These are phyloP conservation scores for Hypsizygus marmoreus DNA, from an alignment of 768 basidiomycete genomes.

Conservation along the genomic window DNA sequence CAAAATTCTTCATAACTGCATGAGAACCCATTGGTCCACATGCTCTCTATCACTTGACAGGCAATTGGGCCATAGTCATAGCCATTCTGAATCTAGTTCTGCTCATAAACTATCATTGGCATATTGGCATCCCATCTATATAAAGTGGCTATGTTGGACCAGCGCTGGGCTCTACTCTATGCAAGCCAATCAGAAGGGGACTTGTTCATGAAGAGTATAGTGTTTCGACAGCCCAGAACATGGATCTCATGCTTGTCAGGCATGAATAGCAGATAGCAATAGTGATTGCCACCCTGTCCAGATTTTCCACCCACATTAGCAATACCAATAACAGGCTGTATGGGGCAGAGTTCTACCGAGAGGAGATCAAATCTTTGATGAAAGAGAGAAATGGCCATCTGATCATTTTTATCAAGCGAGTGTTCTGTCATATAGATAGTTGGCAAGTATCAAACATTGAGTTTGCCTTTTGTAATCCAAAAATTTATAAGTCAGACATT, in stretches of 20 bases:
- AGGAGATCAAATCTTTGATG: too few relatives aligned
- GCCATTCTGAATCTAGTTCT: constrained; percentile 12
- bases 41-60: constrained; percentile 7
- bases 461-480: too few relatives aligned
- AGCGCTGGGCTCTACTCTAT: neutral
- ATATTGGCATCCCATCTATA: neutral
- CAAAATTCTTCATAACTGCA: neutral
- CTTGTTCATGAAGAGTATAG: neutral
- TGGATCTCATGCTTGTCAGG: neutral
- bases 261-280: constrained; percentile 1
- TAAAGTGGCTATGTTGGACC: constrained; percentile 2
- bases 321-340: too few relatives aligned
- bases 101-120: neutral
- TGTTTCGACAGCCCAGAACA: neutral
- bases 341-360: too few relatives aligned
- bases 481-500: too few relatives aligned
- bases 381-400: too few relatives aligned
- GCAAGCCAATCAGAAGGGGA: neutral
- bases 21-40: constrained; percentile 7
- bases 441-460: too few relatives aligned
- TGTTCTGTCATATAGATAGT: too few relatives aligned
- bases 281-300: constrained; percentile 8
- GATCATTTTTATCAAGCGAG: too few relatives aligned
- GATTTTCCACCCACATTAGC: too few relatives aligned
- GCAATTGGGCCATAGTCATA: constrained; percentile 13